phyloP scores from a whole-genome alignment of 176 grass and related monocot genomes.

The Triticum monococcum region DNA sequence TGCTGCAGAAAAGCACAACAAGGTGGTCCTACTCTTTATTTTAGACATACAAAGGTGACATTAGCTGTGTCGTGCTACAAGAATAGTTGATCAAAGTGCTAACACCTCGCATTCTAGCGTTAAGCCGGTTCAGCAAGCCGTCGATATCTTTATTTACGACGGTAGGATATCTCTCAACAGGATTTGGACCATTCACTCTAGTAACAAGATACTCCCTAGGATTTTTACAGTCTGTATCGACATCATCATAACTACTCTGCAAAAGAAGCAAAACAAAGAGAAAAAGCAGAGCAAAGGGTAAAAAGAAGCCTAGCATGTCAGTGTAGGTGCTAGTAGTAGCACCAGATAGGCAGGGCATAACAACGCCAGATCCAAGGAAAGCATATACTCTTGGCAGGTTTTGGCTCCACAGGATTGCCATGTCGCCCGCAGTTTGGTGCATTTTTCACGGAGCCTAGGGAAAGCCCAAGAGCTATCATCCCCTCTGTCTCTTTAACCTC shows the following conservation, averaged over 20 bases:
- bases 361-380: slow-evolving; percentile 37
- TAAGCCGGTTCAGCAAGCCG: no score
- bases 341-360: slow-evolving; percentile 3
- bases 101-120: no score
- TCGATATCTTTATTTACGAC: not conserved
- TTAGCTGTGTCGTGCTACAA: no score
- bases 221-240: slow-evolving; percentile 19
- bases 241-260: slow-evolving; percentile 14
- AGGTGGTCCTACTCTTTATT: not conserved
- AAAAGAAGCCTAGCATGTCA: not conserved
- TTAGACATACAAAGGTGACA: not conserved
- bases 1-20: not conserved
- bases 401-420: not conserved
- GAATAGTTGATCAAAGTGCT: no score
- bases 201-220: slow-evolving; percentile 5
- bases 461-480: not conserved
- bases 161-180: not conserved
- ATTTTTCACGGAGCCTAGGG: not conserved
- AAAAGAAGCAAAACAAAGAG: slow-evolving; percentile 28
- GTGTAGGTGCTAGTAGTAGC: not conserved
- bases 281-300: not conserved
- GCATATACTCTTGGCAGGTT: slow-evolving; percentile 10
- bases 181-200: not conserved
- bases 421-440: slow-evolving; percentile 13
- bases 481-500: not conserved